Conservation (phyloP, 805 yeast genomes). For the Henningerozyma blattae region DNA sequence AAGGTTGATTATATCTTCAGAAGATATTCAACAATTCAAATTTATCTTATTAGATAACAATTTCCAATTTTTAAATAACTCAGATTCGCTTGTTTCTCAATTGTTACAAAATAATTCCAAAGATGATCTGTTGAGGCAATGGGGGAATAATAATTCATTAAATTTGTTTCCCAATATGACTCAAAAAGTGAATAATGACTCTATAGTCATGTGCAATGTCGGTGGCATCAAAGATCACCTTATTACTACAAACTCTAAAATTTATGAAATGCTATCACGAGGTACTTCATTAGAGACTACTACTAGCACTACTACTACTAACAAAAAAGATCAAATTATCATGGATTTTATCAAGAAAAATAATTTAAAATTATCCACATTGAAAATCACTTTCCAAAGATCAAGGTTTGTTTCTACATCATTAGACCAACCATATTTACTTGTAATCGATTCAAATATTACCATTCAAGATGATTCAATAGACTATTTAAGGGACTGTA, state of each 20-base stretch:
- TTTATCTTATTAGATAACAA: constrained; percentile 26
- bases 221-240: constrained; percentile 23
- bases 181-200: constrained; percentile 1
- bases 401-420: constrained; percentile 15
- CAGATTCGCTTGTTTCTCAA: not conserved
- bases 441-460: constrained; percentile 19
- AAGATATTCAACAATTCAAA: constrained; percentile 32
- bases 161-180: constrained; percentile 16
- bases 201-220: constrained; percentile 20
- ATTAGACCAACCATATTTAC: constrained; percentile 6
- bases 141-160: constrained; percentile 2
- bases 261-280: not conserved
- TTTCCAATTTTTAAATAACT: constrained; percentile 20
- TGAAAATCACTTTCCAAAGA: constrained; percentile 13
- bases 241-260: constrained; percentile 6
- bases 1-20: constrained; percentile 30
- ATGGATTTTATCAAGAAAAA: constrained; percentile 20
- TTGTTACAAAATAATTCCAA: not conserved
- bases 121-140: not conserved
- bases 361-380: constrained; percentile 6
- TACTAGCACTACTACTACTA: not conserved
- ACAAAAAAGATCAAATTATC: constrained; percentile 8
- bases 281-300: not conserved
- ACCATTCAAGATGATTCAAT: constrained; percentile 4
- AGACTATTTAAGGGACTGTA: no score